Conservation (phyloP, 208 protist species). For the Entamoeba invadens region DNA sequence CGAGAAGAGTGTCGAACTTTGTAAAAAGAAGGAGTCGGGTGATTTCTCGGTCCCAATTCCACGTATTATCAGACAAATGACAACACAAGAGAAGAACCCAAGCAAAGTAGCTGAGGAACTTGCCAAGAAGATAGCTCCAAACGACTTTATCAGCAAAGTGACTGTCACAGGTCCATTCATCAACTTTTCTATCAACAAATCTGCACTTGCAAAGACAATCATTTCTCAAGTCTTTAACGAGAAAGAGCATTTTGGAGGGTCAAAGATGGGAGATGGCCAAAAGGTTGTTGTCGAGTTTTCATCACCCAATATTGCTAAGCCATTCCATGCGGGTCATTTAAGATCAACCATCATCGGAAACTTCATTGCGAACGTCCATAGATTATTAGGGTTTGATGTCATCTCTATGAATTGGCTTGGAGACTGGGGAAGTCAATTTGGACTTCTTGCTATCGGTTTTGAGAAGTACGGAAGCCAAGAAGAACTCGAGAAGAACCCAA, state of each 20-base stretch:
- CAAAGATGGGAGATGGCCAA: neutral
- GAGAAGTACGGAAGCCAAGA: neutral
- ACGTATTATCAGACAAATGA: neutral
- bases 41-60: neutral
- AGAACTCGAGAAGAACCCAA: neutral
- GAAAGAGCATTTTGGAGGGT: neutral
- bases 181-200: neutral
- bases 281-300: neutral
- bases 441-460: neutral
- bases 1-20: neutral
- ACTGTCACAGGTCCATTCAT: neutral
- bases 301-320: neutral
- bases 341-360: neutral
- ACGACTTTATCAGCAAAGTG: neutral
- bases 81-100: neutral
- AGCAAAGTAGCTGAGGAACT: neutral
- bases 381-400: neutral
- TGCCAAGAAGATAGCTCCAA: neutral
- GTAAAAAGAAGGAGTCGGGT: neutral
- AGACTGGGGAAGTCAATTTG: conserved; percentile 1
- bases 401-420: neutral
- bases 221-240: neutral
- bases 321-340: neutral
- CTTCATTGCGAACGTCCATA: neutral
- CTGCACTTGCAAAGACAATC: neutral